Conservation (phyloP, 345 rosid species). For the Trapa bicornis region DNA sequence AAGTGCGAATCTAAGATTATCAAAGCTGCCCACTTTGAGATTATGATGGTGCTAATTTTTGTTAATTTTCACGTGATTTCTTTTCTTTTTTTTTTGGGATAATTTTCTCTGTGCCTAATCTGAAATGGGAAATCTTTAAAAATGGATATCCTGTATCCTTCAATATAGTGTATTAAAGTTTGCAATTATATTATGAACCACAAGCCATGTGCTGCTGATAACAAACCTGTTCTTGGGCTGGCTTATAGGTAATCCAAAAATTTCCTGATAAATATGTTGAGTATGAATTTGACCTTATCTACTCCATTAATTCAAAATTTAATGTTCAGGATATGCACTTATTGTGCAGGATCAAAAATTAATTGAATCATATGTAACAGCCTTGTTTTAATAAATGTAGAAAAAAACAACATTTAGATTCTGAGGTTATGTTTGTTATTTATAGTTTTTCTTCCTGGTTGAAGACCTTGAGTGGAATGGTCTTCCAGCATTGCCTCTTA, state of each 20-base stretch:
- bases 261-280: neutral
- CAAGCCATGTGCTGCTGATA: too few species aligned
- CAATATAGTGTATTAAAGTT: too few species aligned
- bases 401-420: neutral
- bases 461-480: neutral
- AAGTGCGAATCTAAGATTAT: neutral
- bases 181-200: too few species aligned
- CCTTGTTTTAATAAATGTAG: neutral
- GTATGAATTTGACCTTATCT: neutral
- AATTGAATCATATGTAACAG: slow-evolving; percentile 1
- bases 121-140: too few species aligned
- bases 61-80: neutral
- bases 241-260: neutral
- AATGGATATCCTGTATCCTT: too few species aligned
- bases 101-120: neutral
- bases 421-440: neutral
- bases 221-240: too few species aligned
- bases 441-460: neutral
- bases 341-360: neutral
- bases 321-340: neutral
- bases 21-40: neutral
- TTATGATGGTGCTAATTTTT: neutral
- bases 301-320: neutral
- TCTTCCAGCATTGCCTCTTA: neutral
- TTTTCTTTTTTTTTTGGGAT: neutral